Evolutionary conservation across 2,329 filamentous ascomycete species (phyloP).

Genomic region (Knufia petricola): DNA sequence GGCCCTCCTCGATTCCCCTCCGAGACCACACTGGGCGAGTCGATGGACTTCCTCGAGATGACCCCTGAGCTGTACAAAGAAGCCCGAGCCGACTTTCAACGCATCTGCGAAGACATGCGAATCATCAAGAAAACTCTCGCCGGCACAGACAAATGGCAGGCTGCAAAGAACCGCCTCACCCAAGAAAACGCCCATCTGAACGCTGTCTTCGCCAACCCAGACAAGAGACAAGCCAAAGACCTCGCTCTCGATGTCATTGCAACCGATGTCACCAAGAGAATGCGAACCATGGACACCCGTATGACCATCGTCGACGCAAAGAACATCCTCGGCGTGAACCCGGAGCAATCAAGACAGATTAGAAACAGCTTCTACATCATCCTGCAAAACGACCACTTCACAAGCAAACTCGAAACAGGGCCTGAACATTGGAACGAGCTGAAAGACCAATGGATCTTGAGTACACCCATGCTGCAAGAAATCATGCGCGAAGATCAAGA

Average conservation of each 20-base stretch:
- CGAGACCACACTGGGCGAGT: conserved; percentile 72
- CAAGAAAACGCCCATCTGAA: conserved; percentile 56
- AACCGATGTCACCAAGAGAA: conserved; percentile 70
- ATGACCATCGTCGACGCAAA: conserved; percentile 69
- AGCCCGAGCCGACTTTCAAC: conserved; percentile 57
- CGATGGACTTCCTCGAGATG: conserved; percentile 58
- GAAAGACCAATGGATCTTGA: conserved; percentile 57
- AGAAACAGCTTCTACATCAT: conserved; percentile 58
- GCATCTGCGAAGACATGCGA: conserved; percentile 57
- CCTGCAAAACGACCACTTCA: conserved; percentile 56
- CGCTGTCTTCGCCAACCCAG: conserved; percentile 48
- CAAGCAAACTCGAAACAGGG: conserved; percentile 63
- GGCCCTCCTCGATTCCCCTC: conserved; percentile 67
- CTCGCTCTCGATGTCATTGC: conserved; percentile 70
- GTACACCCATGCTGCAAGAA: conserved; percentile 45
- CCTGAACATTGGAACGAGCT: conserved; percentile 61
- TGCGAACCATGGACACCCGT: conserved; percentile 55
- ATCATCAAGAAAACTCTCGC: conserved; percentile 69
- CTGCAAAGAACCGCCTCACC: conserved; percentile 58
- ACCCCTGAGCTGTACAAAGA: conserved; percentile 54
- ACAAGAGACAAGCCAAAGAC: conserved; percentile 51
- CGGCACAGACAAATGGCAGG: conserved; percentile 64
- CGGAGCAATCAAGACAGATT: conserved; percentile 56
- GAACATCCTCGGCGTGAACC: conserved; percentile 59
- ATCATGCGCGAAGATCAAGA: conserved; percentile 46